A percentile compares a stretch with the other conserved stretches of the same genome.
Evolutionary conservation across 257 asterid species (phyloP).

Genomic region (Misopates orontium): DNA sequence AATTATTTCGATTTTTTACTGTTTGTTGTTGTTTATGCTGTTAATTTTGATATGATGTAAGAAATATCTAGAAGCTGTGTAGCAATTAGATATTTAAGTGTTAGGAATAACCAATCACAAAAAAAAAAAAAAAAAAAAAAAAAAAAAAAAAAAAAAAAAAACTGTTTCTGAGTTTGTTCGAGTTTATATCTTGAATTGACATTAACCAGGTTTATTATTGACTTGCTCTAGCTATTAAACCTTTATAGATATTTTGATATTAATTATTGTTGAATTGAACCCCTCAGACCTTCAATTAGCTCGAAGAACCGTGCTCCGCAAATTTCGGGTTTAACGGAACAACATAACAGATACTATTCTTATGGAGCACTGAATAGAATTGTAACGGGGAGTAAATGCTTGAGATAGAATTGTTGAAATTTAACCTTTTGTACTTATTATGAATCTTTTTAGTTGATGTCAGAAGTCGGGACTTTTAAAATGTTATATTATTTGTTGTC

Average conservation of each 20-base stretch:
- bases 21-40: not conserved
- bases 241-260: not conserved
- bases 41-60: not conserved
- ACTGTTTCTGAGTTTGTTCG: too few relatives aligned
- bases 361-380: not conserved
- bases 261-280: not conserved
- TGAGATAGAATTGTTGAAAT: too few relatives aligned
- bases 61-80: too few relatives aligned
- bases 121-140: too few relatives aligned
- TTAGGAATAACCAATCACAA: too few relatives aligned
- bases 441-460: slow-evolving; percentile 4
- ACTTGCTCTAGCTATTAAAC: too few relatives aligned
- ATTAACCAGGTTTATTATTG: too few relatives aligned
- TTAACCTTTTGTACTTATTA: too few relatives aligned
- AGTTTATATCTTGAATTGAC: too few relatives aligned
- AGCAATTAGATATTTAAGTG: too few relatives aligned
- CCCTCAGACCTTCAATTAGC: not conserved
- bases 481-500: not conserved
- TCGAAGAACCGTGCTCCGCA: not conserved
- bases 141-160: too few relatives aligned
- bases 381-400: not conserved
- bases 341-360: not conserved
- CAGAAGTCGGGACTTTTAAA: not conserved
- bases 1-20: not conserved
- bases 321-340: not conserved